phyloP scores from a whole-genome alignment of 768 basidiomycete species.

The Suillus clintonianus region DNA sequence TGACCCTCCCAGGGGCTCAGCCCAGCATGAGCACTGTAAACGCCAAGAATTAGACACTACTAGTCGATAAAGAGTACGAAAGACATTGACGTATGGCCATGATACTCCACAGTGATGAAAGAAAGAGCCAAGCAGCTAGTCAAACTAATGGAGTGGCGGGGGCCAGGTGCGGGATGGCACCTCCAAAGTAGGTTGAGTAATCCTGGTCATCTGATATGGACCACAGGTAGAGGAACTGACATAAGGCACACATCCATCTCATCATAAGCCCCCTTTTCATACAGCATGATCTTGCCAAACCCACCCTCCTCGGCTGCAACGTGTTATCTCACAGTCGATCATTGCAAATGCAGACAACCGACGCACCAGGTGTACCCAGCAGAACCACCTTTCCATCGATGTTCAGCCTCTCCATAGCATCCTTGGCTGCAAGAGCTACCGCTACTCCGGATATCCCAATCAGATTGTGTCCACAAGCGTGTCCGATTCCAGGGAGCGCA shows the following conservation, averaged over 20 bases:
- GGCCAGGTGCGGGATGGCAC: slow-evolving; percentile 78
- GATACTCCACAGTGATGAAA: slow-evolving; percentile 57
- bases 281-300: slow-evolving; percentile 62
- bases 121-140: slow-evolving; percentile 62
- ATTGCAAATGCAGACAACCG: background rate
- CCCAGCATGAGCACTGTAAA: slow-evolving; percentile 63
- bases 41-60: background rate
- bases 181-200: slow-evolving; percentile 30
- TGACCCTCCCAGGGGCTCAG: slow-evolving; percentile 77
- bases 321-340: background rate
- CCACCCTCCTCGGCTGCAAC: slow-evolving; percentile 71
- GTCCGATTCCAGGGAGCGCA: slow-evolving; percentile 52
- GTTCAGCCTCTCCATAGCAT: slow-evolving; percentile 55
- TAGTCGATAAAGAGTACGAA: background rate
- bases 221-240: slow-evolving; percentile 33
- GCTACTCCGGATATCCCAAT: slow-evolving; percentile 72
- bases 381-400: slow-evolving; percentile 65
- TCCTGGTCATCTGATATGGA: background rate
- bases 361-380: slow-evolving; percentile 69
- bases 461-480: slow-evolving; percentile 76
- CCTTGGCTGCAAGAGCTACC: slow-evolving; percentile 61
- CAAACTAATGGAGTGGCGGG: slow-evolving; percentile 59
- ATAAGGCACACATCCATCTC: slow-evolving; percentile 73
- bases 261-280: slow-evolving; percentile 66
- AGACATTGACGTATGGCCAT: slow-evolving; percentile 61